Base-by-base conservation (phyloP, 108 stramenopile genomes). In the Pseudonitzschia pungens region DNA sequence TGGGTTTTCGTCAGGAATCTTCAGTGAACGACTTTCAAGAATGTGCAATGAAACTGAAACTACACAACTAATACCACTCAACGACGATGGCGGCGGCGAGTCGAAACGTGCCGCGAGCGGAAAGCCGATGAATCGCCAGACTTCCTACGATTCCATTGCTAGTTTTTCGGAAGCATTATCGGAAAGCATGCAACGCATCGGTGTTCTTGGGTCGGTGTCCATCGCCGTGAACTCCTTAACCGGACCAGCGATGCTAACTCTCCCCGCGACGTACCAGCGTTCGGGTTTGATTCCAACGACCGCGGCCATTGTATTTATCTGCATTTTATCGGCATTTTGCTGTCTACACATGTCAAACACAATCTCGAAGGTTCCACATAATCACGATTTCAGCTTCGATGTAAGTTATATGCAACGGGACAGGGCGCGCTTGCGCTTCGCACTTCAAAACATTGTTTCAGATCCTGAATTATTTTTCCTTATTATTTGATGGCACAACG, bases 181-280 rank as follows among this genome's bases (percentile, higher is more conserved):
- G 32, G 32, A 70, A 27, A 64, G 67, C 48, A 51, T 72, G 63
- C 65, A 70, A 18, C 65, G 51, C 10, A 78, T 78, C 41, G 92
- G 92, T 15, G 60, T 69, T 54, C 70, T 89, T 51, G 89, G 90
- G 0, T 77, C 81, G 52, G 65, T 87, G 27, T 67, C 88, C 12
- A 86, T 93, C 53, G 84, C 87, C 29, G 85, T 86, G 29, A 93
- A 93, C 55, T 85, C 82, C n/a, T 64, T 78, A 32, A 87, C 88
- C 6, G 92, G 92, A 29, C 92, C 92, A 6, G 92, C 86, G 16
- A 91, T 93, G 90, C 66, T 93, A 5, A 76, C 77, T 33, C 74
- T 93, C 0, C 92, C 92, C 5, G 80, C 79, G 2, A 81, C 86
- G 4, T 93, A 83, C 71, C 86, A 90, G 66, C 66, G 85, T 24